phyloP scores from a whole-genome alignment of 176 grass and related monocot genomes.

The Pontederia crassipes region DNA sequence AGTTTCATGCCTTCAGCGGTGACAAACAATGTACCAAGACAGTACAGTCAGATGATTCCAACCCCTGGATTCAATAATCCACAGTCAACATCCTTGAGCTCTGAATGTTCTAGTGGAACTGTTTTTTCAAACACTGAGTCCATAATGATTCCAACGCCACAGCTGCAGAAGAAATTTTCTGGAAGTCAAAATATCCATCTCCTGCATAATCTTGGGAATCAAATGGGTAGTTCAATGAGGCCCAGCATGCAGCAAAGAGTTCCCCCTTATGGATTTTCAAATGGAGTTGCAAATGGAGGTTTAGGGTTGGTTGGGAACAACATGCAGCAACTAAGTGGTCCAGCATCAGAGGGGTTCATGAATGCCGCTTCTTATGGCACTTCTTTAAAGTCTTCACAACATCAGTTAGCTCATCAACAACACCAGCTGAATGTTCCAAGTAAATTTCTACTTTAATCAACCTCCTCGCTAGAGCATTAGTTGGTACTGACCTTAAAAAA shows the following conservation, averaged over 20 bases:
- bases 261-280: constrained; percentile 55
- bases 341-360: constrained; percentile 59
- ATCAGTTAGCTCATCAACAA: constrained; percentile 60
- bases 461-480: constrained; percentile 17
- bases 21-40: constrained; percentile 47
- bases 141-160: constrained; percentile 36
- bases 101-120: constrained; percentile 74
- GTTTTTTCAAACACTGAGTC: constrained; percentile 66
- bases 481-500: too few relatives aligned
- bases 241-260: constrained; percentile 61
- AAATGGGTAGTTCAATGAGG: constrained; percentile 55
- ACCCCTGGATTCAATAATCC: constrained; percentile 84
- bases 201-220: constrained; percentile 39
- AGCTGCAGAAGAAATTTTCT: constrained; percentile 70
- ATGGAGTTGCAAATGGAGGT: constrained; percentile 69
- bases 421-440: constrained; percentile 67
- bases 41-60: constrained; percentile 82
- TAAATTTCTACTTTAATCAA: constrained; percentile 28
- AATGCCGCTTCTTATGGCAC: constrained; percentile 42
- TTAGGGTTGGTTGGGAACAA: constrained; percentile 57
- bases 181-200: constrained; percentile 54
- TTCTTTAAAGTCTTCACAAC: constrained; percentile 72
- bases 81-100: constrained; percentile 41
- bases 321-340: constrained; percentile 54
- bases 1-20: constrained; percentile 38